Evolutionary conservation across 1,284 basidiomycete genomes (phyloP), one percentile per base, ranked within the genome.

Genomic region (Fomitopsis pinicola): DNA sequence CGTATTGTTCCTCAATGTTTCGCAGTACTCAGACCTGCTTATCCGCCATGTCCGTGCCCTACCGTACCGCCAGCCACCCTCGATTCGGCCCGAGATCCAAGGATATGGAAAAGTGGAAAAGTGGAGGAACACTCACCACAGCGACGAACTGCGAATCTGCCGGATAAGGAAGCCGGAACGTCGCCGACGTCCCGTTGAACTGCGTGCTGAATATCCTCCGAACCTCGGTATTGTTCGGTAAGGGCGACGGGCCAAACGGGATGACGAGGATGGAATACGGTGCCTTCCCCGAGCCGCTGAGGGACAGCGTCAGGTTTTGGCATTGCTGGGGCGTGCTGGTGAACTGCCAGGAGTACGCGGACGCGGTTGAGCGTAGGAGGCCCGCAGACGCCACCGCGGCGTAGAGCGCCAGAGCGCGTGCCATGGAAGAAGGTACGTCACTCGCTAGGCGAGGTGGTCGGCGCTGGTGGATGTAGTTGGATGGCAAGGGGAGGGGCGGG

Each of bases 91-190:
- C n/a, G n/a, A n/a, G n/a, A n/a, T n/a, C n/a, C n/a, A n/a, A n/a
- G n/a, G n/a, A n/a, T n/a, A n/a, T n/a, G n/a, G 30, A 33, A 7
- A 33, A 4, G 30, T 33, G 30, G 30, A 33, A 7, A 3, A 33
- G 30, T 33, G 30, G n/a, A 45, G 48, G 7, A 26, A 42, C 10
- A 85, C 89, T 75, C 69, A 91, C 90, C 69, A 91, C 87, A 1
- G 86, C 84, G 26, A 93, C 86, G 63, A 92, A 87, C 66, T 87
- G 83, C 1, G 89, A 88, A 68, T 83, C 79, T 54, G 75, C 78
- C 0, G 91, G 90, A 69, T 82, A 93, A 30, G 79, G 81, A 57
- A 92, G 78, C 68, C 82, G 75, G 71, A 92, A 88, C 44, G 72
- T 79, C 40, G 83, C 67, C 30, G 77, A 74, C 0, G 77, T 75